Evolutionary conservation across 768 basidiomycete genomes (phyloP), one percentile per base, ranked within the genome.

Genomic region (Boletus vermiculosoides): DNA sequence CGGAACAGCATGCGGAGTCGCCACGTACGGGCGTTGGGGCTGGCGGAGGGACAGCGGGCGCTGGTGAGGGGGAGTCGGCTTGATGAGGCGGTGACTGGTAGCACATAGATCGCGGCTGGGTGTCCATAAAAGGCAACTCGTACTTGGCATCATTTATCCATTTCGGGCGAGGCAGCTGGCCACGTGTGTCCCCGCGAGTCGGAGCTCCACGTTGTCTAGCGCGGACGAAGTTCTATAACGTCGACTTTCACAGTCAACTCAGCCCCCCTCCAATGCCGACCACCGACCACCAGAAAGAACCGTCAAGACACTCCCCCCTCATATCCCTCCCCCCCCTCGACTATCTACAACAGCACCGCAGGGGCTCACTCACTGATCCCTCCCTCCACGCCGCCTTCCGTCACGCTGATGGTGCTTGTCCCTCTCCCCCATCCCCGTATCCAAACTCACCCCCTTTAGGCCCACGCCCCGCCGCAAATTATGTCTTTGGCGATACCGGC

Each of bases 361-460:
- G 89, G 56, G 88, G 88, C 57, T 92, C 91, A 2, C 87, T 90
- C 67, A 90, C 90, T 9, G 91, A 92, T 76, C 90, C 90, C 4
- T 85, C 86, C 41, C 78, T 91, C 49, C 88, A 90, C 73, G 84
- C 83, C 28, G 72, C 78, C 36, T 54, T 50, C 41, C 60, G 58
- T 59, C 58, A 65, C 23, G 46, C 58, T 48, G 67, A 66, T 64
- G 61, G 53, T 69, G 61, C 50, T 23, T 54, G 56, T 58, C 58
- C 53, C 57, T 50, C 56, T 39, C 52, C 16, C 41, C 34, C 40
- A 4, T 9, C 5, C 23, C 13, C 50, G 1, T 11, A 44, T 39
- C 0, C 54, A 59, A 66, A 36, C 66, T 63, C 63, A 67, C 71
- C 64, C 61, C 70, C 56, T 71, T 66, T 71, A 46, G 79, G 80